These are phyloP conservation scores for Erythrobasidium hasegawianum DNA, from an alignment of 1,284 basidiomycete genomes.

Conservation along the genomic window DNA sequence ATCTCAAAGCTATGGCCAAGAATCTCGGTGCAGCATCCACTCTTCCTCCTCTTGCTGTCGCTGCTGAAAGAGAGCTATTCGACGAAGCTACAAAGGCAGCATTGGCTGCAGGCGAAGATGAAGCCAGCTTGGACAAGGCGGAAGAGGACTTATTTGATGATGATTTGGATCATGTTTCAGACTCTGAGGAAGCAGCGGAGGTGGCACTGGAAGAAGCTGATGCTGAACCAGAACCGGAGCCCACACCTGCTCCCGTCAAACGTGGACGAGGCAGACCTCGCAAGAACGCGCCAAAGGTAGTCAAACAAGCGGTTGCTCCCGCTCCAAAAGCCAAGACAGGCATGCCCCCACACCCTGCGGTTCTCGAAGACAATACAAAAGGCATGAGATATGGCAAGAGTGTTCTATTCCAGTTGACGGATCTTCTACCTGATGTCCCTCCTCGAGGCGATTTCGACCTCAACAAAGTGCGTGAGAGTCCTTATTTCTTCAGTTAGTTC, in stretches of 20 bases:
- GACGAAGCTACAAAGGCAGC: constrained; percentile 9
- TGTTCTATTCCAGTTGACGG: constrained; percentile 60
- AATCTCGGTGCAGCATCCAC: neutral
- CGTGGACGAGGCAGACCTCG: constrained; percentile 37
- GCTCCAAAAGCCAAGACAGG: no score
- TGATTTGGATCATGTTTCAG: constrained; percentile 1
- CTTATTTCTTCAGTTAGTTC: constrained; percentile 70
- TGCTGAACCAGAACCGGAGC: neutral
- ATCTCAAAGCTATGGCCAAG: neutral
- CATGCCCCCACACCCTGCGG: no score
- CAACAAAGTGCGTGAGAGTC: constrained; percentile 69
- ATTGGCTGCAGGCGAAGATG: constrained; percentile 36
- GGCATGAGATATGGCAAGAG: constrained; percentile 33
- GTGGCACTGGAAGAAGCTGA: constrained; percentile 41
- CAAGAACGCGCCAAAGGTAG: neutral
- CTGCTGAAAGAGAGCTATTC: neutral
- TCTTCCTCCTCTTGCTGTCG: neutral
- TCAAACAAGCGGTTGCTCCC: no score
- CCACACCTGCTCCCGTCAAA: neutral
- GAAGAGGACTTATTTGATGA: constrained; percentile 37
- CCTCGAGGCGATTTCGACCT: constrained; percentile 86
- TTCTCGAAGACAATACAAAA: neutral
- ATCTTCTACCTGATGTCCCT: constrained; percentile 77
- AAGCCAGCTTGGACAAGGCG: constrained; percentile 45
- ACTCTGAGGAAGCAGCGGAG: constrained; percentile 38